Evolutionary conservation across 768 basidiomycete species (phyloP).

Genomic region (Suillus alpinus): DNA sequence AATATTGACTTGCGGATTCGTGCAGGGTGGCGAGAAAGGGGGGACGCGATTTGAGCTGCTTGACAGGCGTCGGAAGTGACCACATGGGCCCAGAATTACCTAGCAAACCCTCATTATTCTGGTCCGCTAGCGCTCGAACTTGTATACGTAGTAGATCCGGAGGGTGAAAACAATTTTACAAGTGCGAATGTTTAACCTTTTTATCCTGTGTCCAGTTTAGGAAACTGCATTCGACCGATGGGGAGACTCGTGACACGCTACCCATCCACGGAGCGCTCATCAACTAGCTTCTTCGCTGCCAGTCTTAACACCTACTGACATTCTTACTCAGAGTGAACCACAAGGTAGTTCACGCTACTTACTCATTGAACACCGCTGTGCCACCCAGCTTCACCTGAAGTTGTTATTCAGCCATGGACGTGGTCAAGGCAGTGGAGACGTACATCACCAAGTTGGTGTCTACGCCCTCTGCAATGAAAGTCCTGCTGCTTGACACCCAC

Average conservation of each 20-base stretch:
- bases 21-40: not conserved
- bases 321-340: not conserved
- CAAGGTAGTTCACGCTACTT: not conserved
- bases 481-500: conserved; percentile 89
- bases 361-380: not conserved
- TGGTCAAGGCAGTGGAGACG: conserved; percentile 90
- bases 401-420: conserved; percentile 63
- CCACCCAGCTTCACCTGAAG: not conserved
- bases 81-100: not conserved
- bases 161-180: not conserved
- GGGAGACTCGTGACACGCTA: not conserved
- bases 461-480: conserved; percentile 88
- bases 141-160: not conserved
- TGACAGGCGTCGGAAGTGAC: not conserved
- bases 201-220: not conserved
- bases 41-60: not conserved
- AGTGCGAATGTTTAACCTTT: not conserved
- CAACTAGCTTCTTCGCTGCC: too few species aligned
- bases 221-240: not conserved
- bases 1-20: not conserved
- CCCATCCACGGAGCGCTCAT: not conserved
- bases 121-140: not conserved
- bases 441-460: conserved; percentile 90
- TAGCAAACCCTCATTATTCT: not conserved
- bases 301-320: not conserved